Base-by-base conservation (phyloP, 768 basidiomycete genomes). In the Pluteus cervinus region DNA sequence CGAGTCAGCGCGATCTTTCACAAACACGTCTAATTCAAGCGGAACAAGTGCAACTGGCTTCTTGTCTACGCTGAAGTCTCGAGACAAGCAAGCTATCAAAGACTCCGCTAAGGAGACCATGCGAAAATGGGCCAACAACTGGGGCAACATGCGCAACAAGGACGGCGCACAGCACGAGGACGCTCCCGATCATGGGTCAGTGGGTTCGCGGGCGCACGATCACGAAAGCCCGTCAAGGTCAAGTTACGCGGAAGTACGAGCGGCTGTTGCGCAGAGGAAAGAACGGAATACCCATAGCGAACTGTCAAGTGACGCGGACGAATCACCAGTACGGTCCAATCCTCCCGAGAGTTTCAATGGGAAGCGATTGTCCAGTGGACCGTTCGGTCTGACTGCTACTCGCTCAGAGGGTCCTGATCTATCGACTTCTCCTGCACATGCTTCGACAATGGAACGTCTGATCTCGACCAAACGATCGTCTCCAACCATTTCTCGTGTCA, bases 51-150 rank as follows among this genome's bases (percentile, higher is more conserved):
- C 79, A 16, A 58, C 73, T 46, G 72, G 81, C 12, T 85, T 96
- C 63, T 73, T 94, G 32, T 76, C 85, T 12, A 80, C 83, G 16
- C 69, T 88, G 36, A 86, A 84, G 54, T 77, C 86, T 5, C 82
- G 81, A 3, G 92, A 93, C 57, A 93, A 90, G 54, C 85, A 92
- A 56, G 86, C 86, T 5, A 63, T 93, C 29, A 81, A 79, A 45
- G 82, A 86, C 48, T 78, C 85, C 0, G 87, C 91, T 9, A 86
- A 83, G 54, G 93, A 96, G 52, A 74, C 86, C 7, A 82, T 96
- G 71, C 79, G 83, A 42, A 94, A 94, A 55, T 94, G 90, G 90
- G 81, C 90, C 16, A 81, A 79, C 18, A 88, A 79, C 41, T 92
- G 88, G 83, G 66, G 75, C 9, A 51, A 79, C 55, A 78, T 71